These are phyloP conservation scores for Kokia cookei DNA, from an alignment of 441 rosid species.

Conservation along the genomic window DNA sequence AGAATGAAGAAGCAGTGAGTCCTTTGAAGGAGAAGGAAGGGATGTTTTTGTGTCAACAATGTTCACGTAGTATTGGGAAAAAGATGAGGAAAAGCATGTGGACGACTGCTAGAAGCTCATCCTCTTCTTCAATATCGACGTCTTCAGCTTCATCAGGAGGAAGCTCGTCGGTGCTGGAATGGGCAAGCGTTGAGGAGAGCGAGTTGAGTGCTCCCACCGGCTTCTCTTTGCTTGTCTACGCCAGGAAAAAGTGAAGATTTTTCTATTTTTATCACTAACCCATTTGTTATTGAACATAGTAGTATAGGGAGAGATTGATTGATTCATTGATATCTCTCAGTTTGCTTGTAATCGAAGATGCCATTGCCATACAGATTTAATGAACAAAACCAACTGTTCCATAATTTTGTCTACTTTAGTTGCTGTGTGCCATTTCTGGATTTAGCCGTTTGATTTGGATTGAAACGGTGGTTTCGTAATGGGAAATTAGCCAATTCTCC, in stretches of 20 bases:
- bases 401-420: not conserved
- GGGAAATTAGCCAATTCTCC: slow-evolving; percentile 29
- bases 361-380: not conserved
- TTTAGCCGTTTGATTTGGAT: slow-evolving; percentile 8
- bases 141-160: slow-evolving; percentile 73
- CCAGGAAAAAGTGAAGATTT: slow-evolving; percentile 65
- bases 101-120: slow-evolving; percentile 54
- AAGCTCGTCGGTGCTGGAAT: slow-evolving; percentile 79
- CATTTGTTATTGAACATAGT: slow-evolving; percentile 26
- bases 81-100: slow-evolving; percentile 65
- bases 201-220: slow-evolving; percentile 50
- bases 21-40: slow-evolving; percentile 22
- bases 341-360: not conserved
- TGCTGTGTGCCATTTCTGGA: not conserved
- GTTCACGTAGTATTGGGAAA: slow-evolving; percentile 36
- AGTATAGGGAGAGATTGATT: not conserved
- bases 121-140: slow-evolving; percentile 73
- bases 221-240: slow-evolving; percentile 68
- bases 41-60: slow-evolving; percentile 33
- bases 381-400: not conserved
- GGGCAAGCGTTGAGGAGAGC: slow-evolving; percentile 71
- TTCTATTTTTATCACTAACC: slow-evolving; percentile 4
- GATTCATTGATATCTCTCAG: not conserved
- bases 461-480: slow-evolving; percentile 3
- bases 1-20: slow-evolving; percentile 8